Base-by-base conservation (phyloP, 139 green algal genomes). In the Chlamydomonas asymmetrica region DNA sequence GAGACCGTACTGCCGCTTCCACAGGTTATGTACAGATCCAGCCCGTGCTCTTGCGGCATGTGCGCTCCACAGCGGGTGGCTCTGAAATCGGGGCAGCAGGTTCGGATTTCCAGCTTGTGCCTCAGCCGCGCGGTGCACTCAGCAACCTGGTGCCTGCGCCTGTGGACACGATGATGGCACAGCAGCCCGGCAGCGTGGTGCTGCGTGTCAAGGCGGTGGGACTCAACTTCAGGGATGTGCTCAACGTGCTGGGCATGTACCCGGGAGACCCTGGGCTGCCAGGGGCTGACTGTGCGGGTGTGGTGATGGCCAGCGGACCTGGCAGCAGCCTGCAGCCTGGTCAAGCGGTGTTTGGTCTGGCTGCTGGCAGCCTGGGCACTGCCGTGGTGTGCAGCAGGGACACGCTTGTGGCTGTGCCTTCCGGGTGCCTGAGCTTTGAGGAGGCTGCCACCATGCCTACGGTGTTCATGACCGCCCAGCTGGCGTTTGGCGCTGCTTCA, bases 171-270 rank as follows among this genome's bases (percentile, higher is more conserved):
- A 16, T 29, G 45, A 16, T 4, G 59, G 32, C 0, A 23, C 40
- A 27, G 23, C 9, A 25, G 23, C 20, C 66, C 0, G 85, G 73
- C 37, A 79, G 82, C 50, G 50, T 92, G 50, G 57, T 84, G 31
- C 37, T 97, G 48, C 56, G 75, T 8, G 92, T 97, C n/a, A 73
- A 78, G 40, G 91, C 89, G 27, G 88, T 96, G 48, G 91, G 92
- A 0, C 67, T 96, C 65, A 96, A 96, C 80, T 96, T 96, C 90
- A 76, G 89, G 57, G 89, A 93, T 66, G 82, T 92, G 65, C 83
- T 90, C 43, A 90, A 92, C 74, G 77, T 85, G 71, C 85, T 95
- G 71, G 90, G 89, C 71, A 95, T 95, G 92, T 96, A 95, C 83
- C 91, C 91, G 25, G 92, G 92, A 10, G 88, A 96, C 52, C 89